Conservation (phyloP, 1,139 yeast species). For the Saccharomycopsis hybrid region DNA sequence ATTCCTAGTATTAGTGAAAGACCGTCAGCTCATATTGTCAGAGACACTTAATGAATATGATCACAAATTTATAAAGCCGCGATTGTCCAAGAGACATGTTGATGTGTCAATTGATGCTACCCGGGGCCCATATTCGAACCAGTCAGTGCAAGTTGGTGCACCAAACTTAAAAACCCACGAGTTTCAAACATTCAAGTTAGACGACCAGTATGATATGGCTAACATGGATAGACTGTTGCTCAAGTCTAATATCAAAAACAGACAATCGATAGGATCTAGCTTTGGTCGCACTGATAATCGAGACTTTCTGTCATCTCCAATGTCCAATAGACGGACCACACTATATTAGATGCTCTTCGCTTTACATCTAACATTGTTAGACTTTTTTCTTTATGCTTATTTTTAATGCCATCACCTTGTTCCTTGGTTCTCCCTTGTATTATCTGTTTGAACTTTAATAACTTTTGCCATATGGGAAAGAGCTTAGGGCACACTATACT, state of each 20-base stretch:
- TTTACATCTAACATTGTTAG: too few relatives aligned
- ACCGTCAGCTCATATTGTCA: conserved; percentile 41
- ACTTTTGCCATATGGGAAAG: too few relatives aligned
- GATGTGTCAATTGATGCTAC: conserved; percentile 42
- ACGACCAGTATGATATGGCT: conserved; percentile 7
- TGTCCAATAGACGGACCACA: too few relatives aligned
- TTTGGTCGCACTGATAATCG: too few relatives aligned
- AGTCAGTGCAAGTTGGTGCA: conserved; percentile 14
- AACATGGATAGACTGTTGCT: background rate
- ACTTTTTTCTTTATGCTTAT: too few relatives aligned
- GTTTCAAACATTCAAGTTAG: conserved; percentile 1
- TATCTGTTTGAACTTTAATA: too few relatives aligned
- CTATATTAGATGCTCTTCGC: too few relatives aligned
- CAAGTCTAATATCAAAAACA: background rate
- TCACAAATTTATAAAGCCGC: conserved; percentile 40
- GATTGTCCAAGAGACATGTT: conserved; percentile 34
- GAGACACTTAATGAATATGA: conserved; percentile 43
- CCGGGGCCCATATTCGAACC: conserved; percentile 28
- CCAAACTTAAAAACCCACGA: background rate
- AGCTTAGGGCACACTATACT: too few relatives aligned
- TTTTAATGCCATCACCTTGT: too few relatives aligned
- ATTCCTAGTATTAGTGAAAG: conserved; percentile 34
- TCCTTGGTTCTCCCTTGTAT: too few relatives aligned
- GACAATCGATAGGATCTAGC: background rate
- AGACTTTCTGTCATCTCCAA: too few relatives aligned